Conservation (phyloP, 495 filamentous ascomycete genomes). For the Amniculicola lignicola region DNA sequence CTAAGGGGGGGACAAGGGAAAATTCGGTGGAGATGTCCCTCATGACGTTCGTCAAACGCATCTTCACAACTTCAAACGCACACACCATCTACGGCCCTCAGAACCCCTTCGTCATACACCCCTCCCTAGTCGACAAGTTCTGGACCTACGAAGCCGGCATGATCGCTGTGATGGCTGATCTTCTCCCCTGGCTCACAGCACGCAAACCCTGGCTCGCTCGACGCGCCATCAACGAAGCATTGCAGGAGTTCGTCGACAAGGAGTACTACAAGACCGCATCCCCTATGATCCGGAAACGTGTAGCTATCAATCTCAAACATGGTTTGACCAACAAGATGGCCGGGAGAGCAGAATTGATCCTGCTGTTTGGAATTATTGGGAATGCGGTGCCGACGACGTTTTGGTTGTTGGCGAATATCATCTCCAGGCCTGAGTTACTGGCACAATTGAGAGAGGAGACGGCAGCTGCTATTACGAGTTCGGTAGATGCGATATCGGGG, state of each 20-base stretch:
- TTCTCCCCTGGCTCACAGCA: conserved; percentile 31
- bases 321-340: conserved; percentile 22
- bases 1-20: no score
- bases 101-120: conserved; percentile 35
- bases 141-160: conserved; percentile 37
- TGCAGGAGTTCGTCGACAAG: conserved; percentile 31
- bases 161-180: conserved; percentile 20
- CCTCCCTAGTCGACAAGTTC: conserved; percentile 28
- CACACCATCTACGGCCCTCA: conserved; percentile 34
- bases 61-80: conserved; percentile 23
- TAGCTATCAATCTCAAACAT: conserved; percentile 19
- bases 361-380: conserved; percentile 27
- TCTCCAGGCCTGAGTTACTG: conserved; percentile 16
- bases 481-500: not conserved
- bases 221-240: conserved; percentile 29
- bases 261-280: conserved; percentile 24
- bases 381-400: conserved; percentile 31
- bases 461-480: not conserved
- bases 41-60: conserved; percentile 18
- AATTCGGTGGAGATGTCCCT: conserved; percentile 14
- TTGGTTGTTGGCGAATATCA: conserved; percentile 28
- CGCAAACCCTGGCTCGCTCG: conserved; percentile 32
- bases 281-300: conserved; percentile 34
- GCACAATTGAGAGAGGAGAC: conserved; percentile 15
- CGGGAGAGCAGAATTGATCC: conserved; percentile 19